Percentiles rank a stretch among this genome's conserved stretches.
Evolutionary conservation across 2,329 filamentous ascomycete genomes (phyloP).

Genomic region (Aspergillus piperis): DNA sequence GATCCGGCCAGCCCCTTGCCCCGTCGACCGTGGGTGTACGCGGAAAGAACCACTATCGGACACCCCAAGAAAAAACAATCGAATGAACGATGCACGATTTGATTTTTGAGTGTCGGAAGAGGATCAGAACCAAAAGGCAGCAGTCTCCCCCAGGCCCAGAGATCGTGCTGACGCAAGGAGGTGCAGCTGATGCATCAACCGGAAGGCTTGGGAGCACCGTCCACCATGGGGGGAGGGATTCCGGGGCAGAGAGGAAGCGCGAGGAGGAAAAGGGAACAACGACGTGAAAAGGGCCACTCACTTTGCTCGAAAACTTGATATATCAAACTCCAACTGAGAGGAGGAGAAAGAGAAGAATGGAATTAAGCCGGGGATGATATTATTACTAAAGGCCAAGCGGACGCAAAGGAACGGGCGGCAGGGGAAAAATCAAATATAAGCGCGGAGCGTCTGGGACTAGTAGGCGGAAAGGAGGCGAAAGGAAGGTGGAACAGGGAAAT

Average conservation of each 20-base stretch:
- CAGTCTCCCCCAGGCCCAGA: constrained; percentile 1
- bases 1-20: constrained; percentile 1
- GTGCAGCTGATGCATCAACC: constrained; percentile 13
- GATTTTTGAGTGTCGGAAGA: too few relatives aligned
- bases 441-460: constrained; percentile 19
- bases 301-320: constrained; percentile 9
- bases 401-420: constrained; percentile 15
- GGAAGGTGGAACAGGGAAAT: constrained; percentile 18
- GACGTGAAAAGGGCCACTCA: constrained; percentile 9
- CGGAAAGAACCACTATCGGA: constrained; percentile 6
- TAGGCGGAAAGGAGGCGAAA: constrained; percentile 25
- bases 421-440: constrained; percentile 21
- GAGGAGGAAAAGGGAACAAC: not conserved
- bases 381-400: constrained; percentile 16
- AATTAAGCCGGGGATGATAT: constrained; percentile 14
- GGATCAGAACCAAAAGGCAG: constrained; percentile 5
- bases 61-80: constrained; percentile 9
- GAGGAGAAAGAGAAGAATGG: constrained; percentile 7
- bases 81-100: constrained; percentile 5
- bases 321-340: not conserved
- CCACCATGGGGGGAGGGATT: not conserved
- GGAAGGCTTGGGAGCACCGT: constrained; percentile 3
- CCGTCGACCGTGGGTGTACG: constrained; percentile 18
- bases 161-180: constrained; percentile 23
- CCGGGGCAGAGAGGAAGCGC: not conserved